Conservation (phyloP, 2,329 filamentous ascomycete genomes). For the Bipolaris bicolor region DNA sequence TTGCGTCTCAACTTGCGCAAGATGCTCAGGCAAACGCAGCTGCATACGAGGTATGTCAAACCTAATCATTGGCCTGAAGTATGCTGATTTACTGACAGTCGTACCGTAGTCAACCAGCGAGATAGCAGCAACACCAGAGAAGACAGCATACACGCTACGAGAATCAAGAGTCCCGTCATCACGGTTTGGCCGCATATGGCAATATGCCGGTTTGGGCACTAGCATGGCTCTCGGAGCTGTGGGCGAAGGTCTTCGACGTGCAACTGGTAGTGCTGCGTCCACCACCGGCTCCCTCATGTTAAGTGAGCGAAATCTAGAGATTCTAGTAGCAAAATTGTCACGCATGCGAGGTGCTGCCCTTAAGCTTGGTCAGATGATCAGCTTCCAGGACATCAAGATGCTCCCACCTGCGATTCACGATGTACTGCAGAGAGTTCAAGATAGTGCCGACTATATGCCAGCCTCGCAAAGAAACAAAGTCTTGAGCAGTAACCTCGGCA, state of each 20-base stretch:
- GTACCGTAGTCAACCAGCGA: slow-evolving; percentile 41
- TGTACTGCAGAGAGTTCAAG: slow-evolving; percentile 91
- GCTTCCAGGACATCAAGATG: slow-evolving; percentile 96
- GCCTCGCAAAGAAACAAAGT: slow-evolving; percentile 89
- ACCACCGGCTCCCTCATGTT: slow-evolving; percentile 78
- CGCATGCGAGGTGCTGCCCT: slow-evolving; percentile 97
- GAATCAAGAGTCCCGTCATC: slow-evolving; percentile 92
- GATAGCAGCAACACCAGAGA: slow-evolving; percentile 34
- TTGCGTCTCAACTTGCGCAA: slow-evolving; percentile 57
- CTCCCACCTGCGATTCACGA: slow-evolving; percentile 85
- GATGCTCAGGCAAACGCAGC: slow-evolving; percentile 46
- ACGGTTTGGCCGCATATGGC: slow-evolving; percentile 86
- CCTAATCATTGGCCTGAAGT: slow-evolving; percentile 9
- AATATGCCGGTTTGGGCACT: slow-evolving; percentile 90
- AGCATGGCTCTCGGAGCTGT: slow-evolving; percentile 95
- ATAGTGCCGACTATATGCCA: slow-evolving; percentile 98
- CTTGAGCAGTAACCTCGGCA: slow-evolving; percentile 75
- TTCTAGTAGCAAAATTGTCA: slow-evolving; percentile 89
- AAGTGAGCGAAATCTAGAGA: slow-evolving; percentile 88
- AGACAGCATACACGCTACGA: slow-evolving; percentile 69
- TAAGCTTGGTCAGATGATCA: slow-evolving; percentile 97
- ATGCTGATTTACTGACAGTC: slow-evolving; percentile 57
- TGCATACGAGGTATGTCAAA: slow-evolving; percentile 34
- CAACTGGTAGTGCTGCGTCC: slow-evolving; percentile 68
- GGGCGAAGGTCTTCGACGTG: slow-evolving; percentile 80